Evolutionary conservation across 2,329 filamentous ascomycete species (phyloP).

Genomic region (Blastomyces emzantsi): DNA sequence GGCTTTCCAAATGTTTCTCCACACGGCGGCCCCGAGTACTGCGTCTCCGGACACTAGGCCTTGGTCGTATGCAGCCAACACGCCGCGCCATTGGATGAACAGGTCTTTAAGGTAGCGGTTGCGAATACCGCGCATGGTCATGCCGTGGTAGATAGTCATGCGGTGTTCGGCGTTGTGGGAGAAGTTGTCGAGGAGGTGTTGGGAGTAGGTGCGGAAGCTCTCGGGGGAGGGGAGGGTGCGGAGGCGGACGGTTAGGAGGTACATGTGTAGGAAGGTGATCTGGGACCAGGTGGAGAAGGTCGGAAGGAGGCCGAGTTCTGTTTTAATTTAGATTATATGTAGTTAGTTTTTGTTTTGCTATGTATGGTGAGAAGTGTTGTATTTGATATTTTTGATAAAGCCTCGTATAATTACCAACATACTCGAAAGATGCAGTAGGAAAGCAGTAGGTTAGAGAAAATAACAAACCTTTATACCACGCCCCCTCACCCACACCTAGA

Average conservation of each 20-base stretch:
- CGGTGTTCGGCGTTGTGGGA: slow-evolving; percentile 61
- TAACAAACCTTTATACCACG: slow-evolving; percentile 71
- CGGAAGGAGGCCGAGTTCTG: slow-evolving; percentile 67
- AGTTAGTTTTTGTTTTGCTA: neutral
- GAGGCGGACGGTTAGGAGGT: slow-evolving; percentile 74
- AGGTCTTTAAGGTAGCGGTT: slow-evolving; percentile 70
- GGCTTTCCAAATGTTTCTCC: slow-evolving; percentile 87
- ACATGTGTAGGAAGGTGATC: slow-evolving; percentile 93
- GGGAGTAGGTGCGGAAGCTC: slow-evolving; percentile 67
- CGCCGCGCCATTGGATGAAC: slow-evolving; percentile 85
- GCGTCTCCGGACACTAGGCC: slow-evolving; percentile 40
- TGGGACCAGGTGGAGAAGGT: slow-evolving; percentile 97
- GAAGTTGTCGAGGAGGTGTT: slow-evolving; percentile 89
- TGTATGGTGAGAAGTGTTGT: neutral
- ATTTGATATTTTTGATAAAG: neutral
- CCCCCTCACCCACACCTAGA: slow-evolving; percentile 61
- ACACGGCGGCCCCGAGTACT: slow-evolving; percentile 58
- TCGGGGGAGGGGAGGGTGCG: slow-evolving; percentile 62
- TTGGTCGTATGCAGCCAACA: slow-evolving; percentile 57
- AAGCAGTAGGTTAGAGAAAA: neutral
- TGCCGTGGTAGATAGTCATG: slow-evolving; percentile 44
- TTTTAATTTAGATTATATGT: slow-evolving; percentile 1
- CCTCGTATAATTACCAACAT: neutral
- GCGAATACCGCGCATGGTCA: slow-evolving; percentile 46
- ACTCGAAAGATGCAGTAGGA: neutral